Base-by-base conservation (phyloP, 2,329 filamentous ascomycete genomes). In the Alternaria sp. region DNA sequence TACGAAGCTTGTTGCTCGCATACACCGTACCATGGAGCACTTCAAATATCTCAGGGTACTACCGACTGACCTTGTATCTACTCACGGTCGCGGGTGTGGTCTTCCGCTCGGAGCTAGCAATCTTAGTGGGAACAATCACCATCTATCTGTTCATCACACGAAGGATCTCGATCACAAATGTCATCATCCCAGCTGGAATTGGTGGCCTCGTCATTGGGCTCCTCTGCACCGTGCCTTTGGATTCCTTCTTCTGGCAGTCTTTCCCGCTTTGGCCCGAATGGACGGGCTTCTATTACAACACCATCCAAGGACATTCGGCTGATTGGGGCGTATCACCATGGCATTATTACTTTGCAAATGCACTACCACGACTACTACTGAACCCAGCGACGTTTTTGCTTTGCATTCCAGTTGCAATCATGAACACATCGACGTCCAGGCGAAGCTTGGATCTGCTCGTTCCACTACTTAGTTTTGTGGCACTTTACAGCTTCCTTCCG, bases 211-310 rank as follows among this genome's bases (percentile, higher is more conserved):
- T 85, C n/a, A 80, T 90, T 44, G 90, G 91, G 1, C 84, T 98
- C 1, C 65, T 82, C 12, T 80, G 89, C 36, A 93, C 93, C 0
- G 83, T 97, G 14, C 85, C 88, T 2, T 78, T 97, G 34, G 95
- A 99, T 83, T 94, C 92, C 1, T 94, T 93, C 81, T 96, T 98
- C 81, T 99, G 94, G 95, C 93, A 94, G 73, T 78, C 80, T 7
- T 87, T 86, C 1, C 81, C 82, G 1, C 80, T 96, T 30, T 99
- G 95, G 95, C 94, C 95, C 1, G 95, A 99, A 78, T 87, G 96
- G 62, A 88, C 87, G 68, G 93, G 88, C 2, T 98, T 99, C 81
- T 89, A 91, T 78, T 98, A 91, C 84, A 99, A 99, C 78, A 93
- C 93, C 56, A 80, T 98, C 51, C 86, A 91, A 54, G 93, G 93